Conservation (phyloP, 108 stramenopile genomes). For the Phaeodactylum tricornutum region DNA sequence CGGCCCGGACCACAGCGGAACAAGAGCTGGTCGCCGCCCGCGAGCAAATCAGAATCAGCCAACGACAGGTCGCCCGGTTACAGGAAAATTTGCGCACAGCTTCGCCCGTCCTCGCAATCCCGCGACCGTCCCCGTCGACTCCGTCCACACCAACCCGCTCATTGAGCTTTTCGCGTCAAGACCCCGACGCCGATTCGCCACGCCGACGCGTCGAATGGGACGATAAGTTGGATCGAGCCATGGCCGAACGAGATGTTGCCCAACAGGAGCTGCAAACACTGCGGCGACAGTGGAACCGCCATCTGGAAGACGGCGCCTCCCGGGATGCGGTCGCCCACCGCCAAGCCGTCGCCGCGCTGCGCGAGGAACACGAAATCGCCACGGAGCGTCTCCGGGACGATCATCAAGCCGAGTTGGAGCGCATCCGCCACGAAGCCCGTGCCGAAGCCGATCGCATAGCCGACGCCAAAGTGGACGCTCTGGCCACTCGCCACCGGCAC, state of each 20-base stretch:
- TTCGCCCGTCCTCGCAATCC: background rate
- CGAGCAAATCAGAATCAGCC: background rate
- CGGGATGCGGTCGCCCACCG: too few relatives aligned
- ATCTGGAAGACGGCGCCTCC: too few relatives aligned
- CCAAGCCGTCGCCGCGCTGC: too few relatives aligned
- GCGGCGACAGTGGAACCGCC: too few relatives aligned
- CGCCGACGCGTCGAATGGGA: conserved; percentile 1
- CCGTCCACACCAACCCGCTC: too few relatives aligned
- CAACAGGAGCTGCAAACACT: too few relatives aligned
- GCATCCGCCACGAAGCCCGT: too few relatives aligned
- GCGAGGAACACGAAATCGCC: too few relatives aligned
- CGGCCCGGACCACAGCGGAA: background rate
- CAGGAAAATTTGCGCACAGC: background rate
- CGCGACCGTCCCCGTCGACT: background rate
- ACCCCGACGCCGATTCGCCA: background rate
- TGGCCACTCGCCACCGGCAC: background rate
- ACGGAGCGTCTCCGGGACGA: too few relatives aligned
- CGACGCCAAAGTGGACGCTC: background rate
- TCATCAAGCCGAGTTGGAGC: too few relatives aligned
- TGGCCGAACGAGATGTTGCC: background rate
- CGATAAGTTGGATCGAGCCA: conserved; percentile 3
- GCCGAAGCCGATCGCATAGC: too few relatives aligned
- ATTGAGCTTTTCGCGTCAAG: too few relatives aligned
- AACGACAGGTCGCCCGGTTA: conserved; percentile 1
- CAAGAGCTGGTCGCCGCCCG: background rate